Evolutionary conservation across 1,284 basidiomycete genomes (phyloP).

Genomic region (Moesziomyces globuligerus): DNA sequence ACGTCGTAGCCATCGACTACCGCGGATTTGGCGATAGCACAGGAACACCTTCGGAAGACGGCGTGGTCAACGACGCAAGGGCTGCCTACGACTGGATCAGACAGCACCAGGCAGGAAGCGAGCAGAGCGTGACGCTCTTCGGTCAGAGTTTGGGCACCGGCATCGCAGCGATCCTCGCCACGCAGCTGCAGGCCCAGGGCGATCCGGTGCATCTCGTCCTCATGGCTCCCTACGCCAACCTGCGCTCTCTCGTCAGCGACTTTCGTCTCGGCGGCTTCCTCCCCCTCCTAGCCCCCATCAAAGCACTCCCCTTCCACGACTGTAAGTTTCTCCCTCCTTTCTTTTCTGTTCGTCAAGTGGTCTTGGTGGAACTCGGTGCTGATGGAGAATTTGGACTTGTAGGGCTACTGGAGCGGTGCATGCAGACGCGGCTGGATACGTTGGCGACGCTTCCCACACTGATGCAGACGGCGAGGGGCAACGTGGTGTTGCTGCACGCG

Average conservation of each 20-base stretch:
- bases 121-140: slow-evolving; percentile 75
- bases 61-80: slow-evolving; percentile 79
- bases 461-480: slow-evolving; percentile 63
- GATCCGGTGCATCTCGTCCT: slow-evolving; percentile 73
- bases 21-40: slow-evolving; percentile 91
- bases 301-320: slow-evolving; percentile 76
- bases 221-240: slow-evolving; percentile 80
- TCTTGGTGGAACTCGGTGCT: neutral
- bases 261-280: slow-evolving; percentile 73
- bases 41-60: slow-evolving; percentile 79
- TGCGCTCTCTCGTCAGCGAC: slow-evolving; percentile 76
- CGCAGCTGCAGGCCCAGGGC: slow-evolving; percentile 69
- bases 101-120: neutral
- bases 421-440: slow-evolving; percentile 73
- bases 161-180: slow-evolving; percentile 73
- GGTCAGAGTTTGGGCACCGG: slow-evolving; percentile 87
- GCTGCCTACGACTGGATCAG: slow-evolving; percentile 83
- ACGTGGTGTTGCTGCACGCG: slow-evolving; percentile 82
- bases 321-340: slow-evolving; percentile 64
- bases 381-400: neutral
- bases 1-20: slow-evolving; percentile 87
- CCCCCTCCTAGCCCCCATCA: slow-evolving; percentile 78
- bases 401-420: slow-evolving; percentile 71
- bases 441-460: slow-evolving; percentile 23
- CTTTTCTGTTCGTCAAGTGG: neutral